A percentile compares a stretch with the other conserved stretches of the same genome.
Conservation (phyloP, 371 early-diverging fungal genomes). For the Cladochytrium tenue region DNA sequence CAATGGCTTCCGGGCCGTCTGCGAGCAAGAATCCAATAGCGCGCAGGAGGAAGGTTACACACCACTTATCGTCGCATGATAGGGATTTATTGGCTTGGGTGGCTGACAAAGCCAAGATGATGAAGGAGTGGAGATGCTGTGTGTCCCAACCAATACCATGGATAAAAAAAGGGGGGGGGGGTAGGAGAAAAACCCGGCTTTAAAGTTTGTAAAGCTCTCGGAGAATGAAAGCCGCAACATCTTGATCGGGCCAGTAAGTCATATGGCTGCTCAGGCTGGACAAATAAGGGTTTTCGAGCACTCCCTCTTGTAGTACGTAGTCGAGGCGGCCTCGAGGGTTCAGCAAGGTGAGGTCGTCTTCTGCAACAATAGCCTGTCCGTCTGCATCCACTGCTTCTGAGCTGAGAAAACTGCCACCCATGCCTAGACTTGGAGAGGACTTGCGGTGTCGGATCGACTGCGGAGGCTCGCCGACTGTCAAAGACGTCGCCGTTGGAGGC, state of each 20-base stretch:
- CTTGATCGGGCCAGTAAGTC: constrained; percentile 74
- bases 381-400: neutral
- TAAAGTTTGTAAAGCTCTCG: constrained; percentile 30
- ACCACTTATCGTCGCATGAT: too few relatives aligned
- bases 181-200: too few relatives aligned
- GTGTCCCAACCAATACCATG: too few relatives aligned
- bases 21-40: too few relatives aligned
- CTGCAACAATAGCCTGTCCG: neutral
- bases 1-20: too few relatives aligned
- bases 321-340: constrained; percentile 76
- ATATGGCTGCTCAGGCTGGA: constrained; percentile 74
- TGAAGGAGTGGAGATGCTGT: too few relatives aligned
- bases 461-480: neutral
- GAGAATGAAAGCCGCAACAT: constrained; percentile 45
- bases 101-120: too few relatives aligned
- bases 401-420: neutral
- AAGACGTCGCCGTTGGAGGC: neutral
- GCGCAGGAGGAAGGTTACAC: too few relatives aligned
- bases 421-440: neutral
- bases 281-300: constrained; percentile 77
- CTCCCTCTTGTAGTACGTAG: constrained; percentile 75
- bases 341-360: constrained; percentile 46
- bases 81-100: too few relatives aligned
- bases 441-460: neutral
- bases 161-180: too few relatives aligned